Evolutionary conservation across 2,329 filamentous ascomycete species (phyloP), one percentile per base, ranked within the genome.

Genomic region (Aspergillus tamarii): DNA sequence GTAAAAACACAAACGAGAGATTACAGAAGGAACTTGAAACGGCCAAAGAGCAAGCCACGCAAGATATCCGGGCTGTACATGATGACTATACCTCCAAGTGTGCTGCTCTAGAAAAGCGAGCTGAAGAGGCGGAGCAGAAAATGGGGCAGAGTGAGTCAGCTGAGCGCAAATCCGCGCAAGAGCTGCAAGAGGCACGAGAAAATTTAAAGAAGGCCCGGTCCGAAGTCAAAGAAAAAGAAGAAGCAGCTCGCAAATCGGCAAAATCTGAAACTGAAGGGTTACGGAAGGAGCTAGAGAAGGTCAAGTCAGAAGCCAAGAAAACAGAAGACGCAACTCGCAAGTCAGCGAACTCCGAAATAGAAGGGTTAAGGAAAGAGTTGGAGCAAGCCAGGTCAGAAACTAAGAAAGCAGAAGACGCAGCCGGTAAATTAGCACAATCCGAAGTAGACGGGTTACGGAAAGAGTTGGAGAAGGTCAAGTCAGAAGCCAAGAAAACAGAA

Each of bases 361-460:
- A 95, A 69, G 92, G 94, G 75, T 82, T 94, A 60, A 80, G 94
- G 41, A 91, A 94, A 80, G 89, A 94, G 6, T 92, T 94, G 77
- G 88, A 87, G 16, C 92, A 94, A 28, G 52, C 19, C 11, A 55
- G n/a, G 73, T 74, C 93, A n/a, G 92, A 95, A 76, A 90, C 92
- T 60, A 94, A 94, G 78, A 83, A 88, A 56, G 84, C 84, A 50
- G 88, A 87, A 70, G 93, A 94, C 73, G 94, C 91, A 84, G 90
- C 52, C 23, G 32, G 19, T 19, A 54, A 54, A n/a, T 39, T 32
- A 9, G 52, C 52, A 36, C 19, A 87, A 61, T 84, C 86, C 2
- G 87, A 89, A 53, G 87, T 86, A 61, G 84, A 87, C 63, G 79
- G 84, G 1, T 60, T 67, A 5, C 72, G 71, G 60, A 65, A 69